These are phyloP conservation scores for Talaromyces trachyspermus DNA, from an alignment of 495 filamentous ascomycete genomes.

Conservation along the genomic window DNA sequence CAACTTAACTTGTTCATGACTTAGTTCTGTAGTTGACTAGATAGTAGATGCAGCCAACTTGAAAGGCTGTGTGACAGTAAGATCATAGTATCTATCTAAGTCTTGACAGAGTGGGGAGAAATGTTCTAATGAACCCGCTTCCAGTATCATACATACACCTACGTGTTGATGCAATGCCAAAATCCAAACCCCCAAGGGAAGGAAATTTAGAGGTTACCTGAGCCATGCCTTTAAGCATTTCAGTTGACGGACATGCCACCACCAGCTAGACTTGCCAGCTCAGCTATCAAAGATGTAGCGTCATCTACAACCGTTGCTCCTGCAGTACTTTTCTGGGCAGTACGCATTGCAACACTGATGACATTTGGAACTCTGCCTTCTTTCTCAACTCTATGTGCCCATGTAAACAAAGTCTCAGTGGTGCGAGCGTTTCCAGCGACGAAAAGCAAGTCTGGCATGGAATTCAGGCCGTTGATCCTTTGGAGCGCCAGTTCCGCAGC, in stretches of 20 bases:
- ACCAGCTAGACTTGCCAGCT: not conserved
- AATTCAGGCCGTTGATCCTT: conserved; percentile 24
- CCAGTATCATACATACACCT: too few species aligned
- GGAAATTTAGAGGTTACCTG: conserved; percentile 31
- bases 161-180: too few species aligned
- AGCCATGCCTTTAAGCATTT: too few species aligned
- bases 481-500: conserved; percentile 54
- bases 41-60: too few species aligned
- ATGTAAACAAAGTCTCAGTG: conserved; percentile 77
- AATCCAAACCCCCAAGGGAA: not conserved
- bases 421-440: conserved; percentile 74
- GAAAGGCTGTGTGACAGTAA: too few species aligned
- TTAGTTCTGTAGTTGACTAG: too few species aligned
- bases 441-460: conserved; percentile 62
- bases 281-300: not conserved
- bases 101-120: too few species aligned
- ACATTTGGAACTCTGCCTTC: conserved; percentile 48
- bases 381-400: conserved; percentile 64
- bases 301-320: conserved; percentile 67
- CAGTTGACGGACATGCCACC: too few species aligned
- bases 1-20: too few species aligned
- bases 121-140: too few species aligned
- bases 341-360: conserved; percentile 66
- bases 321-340: conserved; percentile 73
- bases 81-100: too few species aligned